Evolutionary conservation across 208 protist species (phyloP).

Genomic region (Phytomonas serpens): DNA sequence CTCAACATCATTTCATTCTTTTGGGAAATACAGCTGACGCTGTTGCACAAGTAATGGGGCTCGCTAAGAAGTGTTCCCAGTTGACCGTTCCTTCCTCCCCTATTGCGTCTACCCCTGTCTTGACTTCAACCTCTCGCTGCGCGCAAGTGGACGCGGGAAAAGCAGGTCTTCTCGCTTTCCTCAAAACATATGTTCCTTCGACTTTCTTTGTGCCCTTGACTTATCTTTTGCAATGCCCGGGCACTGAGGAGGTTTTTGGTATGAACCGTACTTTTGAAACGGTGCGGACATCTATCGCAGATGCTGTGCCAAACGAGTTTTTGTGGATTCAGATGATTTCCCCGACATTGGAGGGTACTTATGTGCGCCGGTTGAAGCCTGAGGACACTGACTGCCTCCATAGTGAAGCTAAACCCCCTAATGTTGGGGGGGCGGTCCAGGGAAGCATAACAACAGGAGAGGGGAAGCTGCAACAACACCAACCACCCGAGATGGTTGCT

Average conservation of each 20-base stretch:
- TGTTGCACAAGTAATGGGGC: background rate
- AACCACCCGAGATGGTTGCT: constrained; percentile 15
- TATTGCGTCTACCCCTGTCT: background rate
- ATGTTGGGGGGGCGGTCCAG: background rate
- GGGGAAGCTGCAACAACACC: background rate
- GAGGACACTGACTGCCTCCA: constrained; percentile 16
- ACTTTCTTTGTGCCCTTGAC: constrained; percentile 18
- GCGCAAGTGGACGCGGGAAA: background rate
- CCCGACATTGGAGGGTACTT: constrained; percentile 14
- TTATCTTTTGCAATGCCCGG: constrained; percentile 4
- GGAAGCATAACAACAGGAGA: background rate
- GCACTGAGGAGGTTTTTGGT: background rate
- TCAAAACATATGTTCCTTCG: constrained; percentile 8
- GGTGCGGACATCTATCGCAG: background rate
- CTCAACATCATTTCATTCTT: background rate
- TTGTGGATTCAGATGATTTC: constrained; percentile 22
- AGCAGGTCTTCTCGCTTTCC: background rate
- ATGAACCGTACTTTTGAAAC: background rate
- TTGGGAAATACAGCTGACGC: background rate
- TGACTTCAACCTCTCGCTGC: background rate
- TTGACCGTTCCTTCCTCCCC: background rate
- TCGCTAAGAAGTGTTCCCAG: background rate
- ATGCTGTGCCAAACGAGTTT: constrained; percentile 4
- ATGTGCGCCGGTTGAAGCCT: constrained; percentile 21
- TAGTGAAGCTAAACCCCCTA: background rate